phyloP scores from a whole-genome alignment of 2,329 filamentous ascomycete species.

The Fusarium solani-melongenae region DNA sequence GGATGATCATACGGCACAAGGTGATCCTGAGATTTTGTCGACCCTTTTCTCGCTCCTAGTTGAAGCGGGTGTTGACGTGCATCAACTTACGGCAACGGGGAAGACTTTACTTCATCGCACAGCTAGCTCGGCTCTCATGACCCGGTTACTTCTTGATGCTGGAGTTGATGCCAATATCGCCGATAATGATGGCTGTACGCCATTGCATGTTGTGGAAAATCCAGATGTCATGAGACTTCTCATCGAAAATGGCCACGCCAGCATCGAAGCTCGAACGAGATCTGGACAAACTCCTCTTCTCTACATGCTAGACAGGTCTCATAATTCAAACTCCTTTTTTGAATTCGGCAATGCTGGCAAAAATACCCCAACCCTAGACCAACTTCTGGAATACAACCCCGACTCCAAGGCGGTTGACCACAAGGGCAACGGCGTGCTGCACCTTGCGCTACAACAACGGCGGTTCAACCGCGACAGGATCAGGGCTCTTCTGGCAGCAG shows the following conservation, averaged over 20 bases:
- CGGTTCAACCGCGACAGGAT: not conserved
- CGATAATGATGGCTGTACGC: conserved; percentile 11
- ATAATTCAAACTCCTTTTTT: not conserved
- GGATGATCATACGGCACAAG: not conserved
- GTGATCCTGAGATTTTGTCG: not conserved
- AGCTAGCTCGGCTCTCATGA: conserved; percentile 1
- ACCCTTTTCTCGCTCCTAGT: conserved; percentile 31
- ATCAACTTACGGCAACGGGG: conserved; percentile 21
- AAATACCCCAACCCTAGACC: not conserved
- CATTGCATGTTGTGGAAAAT: conserved; percentile 20
- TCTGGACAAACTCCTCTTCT: conserved; percentile 39
- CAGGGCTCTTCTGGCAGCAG: conserved; percentile 22
- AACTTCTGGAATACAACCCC: conserved; percentile 30
- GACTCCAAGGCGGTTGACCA: conserved; percentile 28
- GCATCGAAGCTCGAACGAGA: conserved; percentile 30
- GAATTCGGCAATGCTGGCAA: not conserved
- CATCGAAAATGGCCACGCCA: conserved; percentile 38
- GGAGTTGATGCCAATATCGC: conserved; percentile 35
- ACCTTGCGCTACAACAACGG: conserved; percentile 6
- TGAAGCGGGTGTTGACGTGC: conserved; percentile 34
- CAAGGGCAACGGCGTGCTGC: conserved; percentile 31
- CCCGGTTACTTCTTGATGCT: conserved; percentile 35
- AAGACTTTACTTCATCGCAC: conserved; percentile 28
- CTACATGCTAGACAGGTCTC: not conserved
- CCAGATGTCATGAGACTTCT: conserved; percentile 32